Evolutionary conservation across 179 eudicot genomes (phyloP).

Genomic region (Beta corolliflora): DNA sequence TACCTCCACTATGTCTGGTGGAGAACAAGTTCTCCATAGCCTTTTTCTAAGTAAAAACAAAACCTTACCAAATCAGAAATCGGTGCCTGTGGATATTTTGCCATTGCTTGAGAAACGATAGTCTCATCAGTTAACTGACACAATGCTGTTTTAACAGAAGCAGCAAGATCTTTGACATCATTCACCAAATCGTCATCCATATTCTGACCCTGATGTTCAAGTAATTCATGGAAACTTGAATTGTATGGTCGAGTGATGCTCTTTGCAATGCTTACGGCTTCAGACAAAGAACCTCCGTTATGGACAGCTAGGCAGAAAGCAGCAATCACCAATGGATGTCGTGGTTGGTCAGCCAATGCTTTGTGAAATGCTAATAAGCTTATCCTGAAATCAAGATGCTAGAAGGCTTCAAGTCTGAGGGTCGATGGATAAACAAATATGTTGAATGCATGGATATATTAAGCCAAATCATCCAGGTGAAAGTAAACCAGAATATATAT

Average conservation of each 20-base stretch:
- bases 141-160: slow-evolving; percentile 36
- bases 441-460: too few species aligned
- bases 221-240: slow-evolving; percentile 48
- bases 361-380: slow-evolving; percentile 74
- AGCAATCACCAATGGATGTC: slow-evolving; percentile 73
- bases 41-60: not conserved
- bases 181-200: slow-evolving; percentile 3
- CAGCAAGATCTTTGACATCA: slow-evolving; percentile 37
- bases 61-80: slow-evolving; percentile 63
- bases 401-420: too few species aligned
- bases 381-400: slow-evolving; percentile 47
- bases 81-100: slow-evolving; percentile 70
- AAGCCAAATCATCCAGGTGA: too few species aligned
- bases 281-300: slow-evolving; percentile 70
- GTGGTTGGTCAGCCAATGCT: slow-evolving; percentile 67
- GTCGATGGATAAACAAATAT: too few species aligned
- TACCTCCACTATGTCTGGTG: too few species aligned
- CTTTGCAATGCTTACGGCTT: slow-evolving; percentile 66
- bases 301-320: slow-evolving; percentile 71
- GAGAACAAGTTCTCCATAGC: too few species aligned
- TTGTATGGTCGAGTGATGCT: slow-evolving; percentile 51
- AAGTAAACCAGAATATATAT: too few species aligned
- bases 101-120: slow-evolving; percentile 69
- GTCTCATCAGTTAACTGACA: slow-evolving; percentile 59
- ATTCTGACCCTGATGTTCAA: slow-evolving; percentile 4